Base-by-base conservation (phyloP, 2,329 filamentous ascomycete genomes). In the Leptographium procerum region DNA sequence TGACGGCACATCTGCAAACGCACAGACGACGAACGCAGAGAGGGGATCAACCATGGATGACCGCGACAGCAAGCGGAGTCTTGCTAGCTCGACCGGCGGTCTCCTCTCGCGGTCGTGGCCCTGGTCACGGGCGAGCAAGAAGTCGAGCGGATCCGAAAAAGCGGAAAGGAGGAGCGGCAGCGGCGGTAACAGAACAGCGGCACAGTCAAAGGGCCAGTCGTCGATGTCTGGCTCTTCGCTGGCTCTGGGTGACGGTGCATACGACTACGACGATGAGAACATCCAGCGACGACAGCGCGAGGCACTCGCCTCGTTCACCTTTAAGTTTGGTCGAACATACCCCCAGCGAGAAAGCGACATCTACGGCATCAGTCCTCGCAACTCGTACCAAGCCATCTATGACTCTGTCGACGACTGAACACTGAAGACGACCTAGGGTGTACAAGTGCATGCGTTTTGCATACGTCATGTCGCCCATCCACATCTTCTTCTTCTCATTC, bases 261-360 rank as follows among this genome's bases (percentile, higher is more conserved):
- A 48, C 34, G 33, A 40, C 47, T 50, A 64, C 61, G 60, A 60
- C 63, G 52, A 61, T 62, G 54, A 59, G 7, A 31, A 22, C 16
- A 55, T 50, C 19, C 14, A 67, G 22, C 74, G 78, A 22, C 69
- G 70, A 57, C 73, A 78, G 64, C 76, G 77, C 64, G 72, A 77
- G 67, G 70, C 75, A 66, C 69, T 79, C 43, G 70, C 70, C 59
- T 67, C 72, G 58, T 79, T 76, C 68, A 73, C 69, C 58, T 73
- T 76, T 65, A 73, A 70, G 13, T 79, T 79, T 62, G 77, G 77
- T 45, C 63, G 69, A 26, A 47, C 63, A 43, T 54, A 31, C 26
- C 56, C 62, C 47, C 14, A 40, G 22, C 50, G 54, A 8, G 50
- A 47, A 19, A 70, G 67, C 62, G 34, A 58, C 14, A 54, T 62